These are phyloP conservation scores for Herpetomonas samuelpessoai DNA, from an alignment of 208 protist species.

Conservation along the genomic window DNA sequence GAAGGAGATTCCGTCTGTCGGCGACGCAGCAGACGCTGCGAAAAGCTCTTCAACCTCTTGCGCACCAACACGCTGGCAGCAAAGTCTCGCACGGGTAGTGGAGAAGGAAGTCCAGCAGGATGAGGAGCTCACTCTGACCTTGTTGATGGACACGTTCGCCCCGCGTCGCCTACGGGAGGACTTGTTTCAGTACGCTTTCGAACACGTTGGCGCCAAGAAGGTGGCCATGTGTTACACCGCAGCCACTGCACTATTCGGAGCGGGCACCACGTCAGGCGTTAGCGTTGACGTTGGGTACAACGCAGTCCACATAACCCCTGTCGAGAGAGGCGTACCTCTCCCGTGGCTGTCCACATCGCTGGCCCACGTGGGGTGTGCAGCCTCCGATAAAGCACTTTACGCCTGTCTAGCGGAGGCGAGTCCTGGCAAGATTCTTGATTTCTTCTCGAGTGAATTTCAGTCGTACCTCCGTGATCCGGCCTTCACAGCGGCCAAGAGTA, in stretches of 20 bases:
- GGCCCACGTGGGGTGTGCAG: constrained; percentile 29
- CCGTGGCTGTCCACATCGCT: constrained; percentile 22
- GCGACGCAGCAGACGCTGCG: background rate
- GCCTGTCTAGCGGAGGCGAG: constrained; percentile 4
- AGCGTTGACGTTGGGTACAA: constrained; percentile 68
- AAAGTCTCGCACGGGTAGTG: constrained; percentile 16
- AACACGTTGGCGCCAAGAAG: constrained; percentile 48
- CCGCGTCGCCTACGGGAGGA: constrained; percentile 47
- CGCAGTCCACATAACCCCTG: constrained; percentile 52
- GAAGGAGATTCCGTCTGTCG: background rate
- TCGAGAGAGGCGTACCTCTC: constrained; percentile 34
- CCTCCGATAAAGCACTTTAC: constrained; percentile 36
- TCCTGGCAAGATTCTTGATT: no score
- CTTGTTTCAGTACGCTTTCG: constrained; percentile 62
- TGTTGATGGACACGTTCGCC: constrained; percentile 51
- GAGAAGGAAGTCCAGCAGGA: constrained; percentile 20
- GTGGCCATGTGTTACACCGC: constrained; percentile 52
- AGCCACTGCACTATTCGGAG: constrained; percentile 56
- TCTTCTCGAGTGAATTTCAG: no score
- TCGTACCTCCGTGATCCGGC: background rate
- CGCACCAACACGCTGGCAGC: background rate
- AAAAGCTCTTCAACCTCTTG: background rate
- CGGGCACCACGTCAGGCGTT: constrained; percentile 63
- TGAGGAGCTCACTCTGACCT: constrained; percentile 52
- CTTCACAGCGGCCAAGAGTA: background rate